phyloP scores from a whole-genome alignment of 2,329 filamentous ascomycete genomes.

The Neopestalotiopsis clavispora region DNA sequence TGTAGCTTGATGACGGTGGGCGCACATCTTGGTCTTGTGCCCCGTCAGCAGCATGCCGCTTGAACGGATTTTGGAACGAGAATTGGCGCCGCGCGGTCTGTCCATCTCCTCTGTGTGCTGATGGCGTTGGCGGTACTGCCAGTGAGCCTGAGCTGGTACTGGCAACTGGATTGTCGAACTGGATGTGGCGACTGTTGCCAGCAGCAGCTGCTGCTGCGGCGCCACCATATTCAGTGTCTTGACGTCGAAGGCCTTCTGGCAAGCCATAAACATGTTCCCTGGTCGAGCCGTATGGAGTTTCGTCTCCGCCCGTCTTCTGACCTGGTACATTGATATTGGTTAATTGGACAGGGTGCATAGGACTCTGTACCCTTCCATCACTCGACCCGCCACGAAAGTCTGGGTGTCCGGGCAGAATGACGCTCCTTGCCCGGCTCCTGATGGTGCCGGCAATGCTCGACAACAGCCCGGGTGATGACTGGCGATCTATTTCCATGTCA shows the following conservation, averaged over 20 bases:
- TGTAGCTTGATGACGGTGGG: constrained; percentile 29
- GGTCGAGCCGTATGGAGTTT: constrained; percentile 43
- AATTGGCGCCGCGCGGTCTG: constrained; percentile 76
- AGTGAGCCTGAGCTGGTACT: constrained; percentile 47
- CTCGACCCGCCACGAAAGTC: constrained; percentile 44
- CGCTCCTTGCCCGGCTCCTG: constrained; percentile 48
- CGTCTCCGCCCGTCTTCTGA: constrained; percentile 50
- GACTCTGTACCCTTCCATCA: constrained; percentile 50
- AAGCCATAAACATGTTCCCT: constrained; percentile 56
- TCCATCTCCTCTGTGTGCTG: constrained; percentile 51
- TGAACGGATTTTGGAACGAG: constrained; percentile 88
- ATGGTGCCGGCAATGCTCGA: constrained; percentile 64
- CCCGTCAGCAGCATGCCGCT: constrained; percentile 50
- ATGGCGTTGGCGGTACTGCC: constrained; percentile 55
- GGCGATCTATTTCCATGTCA: constrained; percentile 57
- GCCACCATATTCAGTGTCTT: constrained; percentile 55
- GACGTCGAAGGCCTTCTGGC: constrained; percentile 41
- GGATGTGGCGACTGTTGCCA: constrained; percentile 48
- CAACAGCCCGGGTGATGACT: constrained; percentile 52
- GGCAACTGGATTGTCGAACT: constrained; percentile 48
- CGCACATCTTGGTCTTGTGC: constrained; percentile 32
- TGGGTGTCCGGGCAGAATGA: constrained; percentile 44
- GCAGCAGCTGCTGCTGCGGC: constrained; percentile 39
- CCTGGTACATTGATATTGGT: constrained; percentile 62
- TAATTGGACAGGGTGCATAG: constrained; percentile 66